These are phyloP conservation scores for Penicillium brevicompactum DNA, from an alignment of 2,329 filamentous ascomycete species.

Conservation along the genomic window DNA sequence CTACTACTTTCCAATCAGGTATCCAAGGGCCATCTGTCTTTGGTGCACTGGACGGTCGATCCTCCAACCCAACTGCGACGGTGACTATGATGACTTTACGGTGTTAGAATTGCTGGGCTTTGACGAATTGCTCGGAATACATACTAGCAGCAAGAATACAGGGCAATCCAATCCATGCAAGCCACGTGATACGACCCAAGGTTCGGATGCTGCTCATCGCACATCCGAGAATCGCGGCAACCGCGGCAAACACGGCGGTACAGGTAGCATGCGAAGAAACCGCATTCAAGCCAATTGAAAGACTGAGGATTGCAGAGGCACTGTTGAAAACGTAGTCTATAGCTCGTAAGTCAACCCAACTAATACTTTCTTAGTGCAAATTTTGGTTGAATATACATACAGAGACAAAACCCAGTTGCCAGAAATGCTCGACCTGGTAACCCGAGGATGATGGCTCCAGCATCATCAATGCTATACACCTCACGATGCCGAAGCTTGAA, in stretches of 20 bases:
- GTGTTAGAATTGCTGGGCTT: background rate
- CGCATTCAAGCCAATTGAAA: conserved; percentile 45
- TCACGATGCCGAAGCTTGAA: conserved; percentile 59
- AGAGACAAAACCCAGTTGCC: conserved; percentile 41
- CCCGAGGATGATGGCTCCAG: conserved; percentile 57
- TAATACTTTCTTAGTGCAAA: background rate
- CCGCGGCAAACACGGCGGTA: conserved; percentile 27
- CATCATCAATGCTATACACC: conserved; percentile 62
- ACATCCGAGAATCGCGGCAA: conserved; percentile 23
- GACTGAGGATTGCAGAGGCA: conserved; percentile 47
- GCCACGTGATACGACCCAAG: conserved; percentile 34
- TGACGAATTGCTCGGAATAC: background rate
- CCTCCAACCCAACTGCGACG: conserved; percentile 34
- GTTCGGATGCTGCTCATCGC: conserved; percentile 36
- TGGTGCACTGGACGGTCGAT: conserved; percentile 37
- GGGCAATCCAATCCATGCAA: conserved; percentile 35
- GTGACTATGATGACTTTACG: conserved; percentile 26
- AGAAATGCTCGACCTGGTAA: conserved; percentile 47
- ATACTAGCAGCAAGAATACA: conserved; percentile 20
- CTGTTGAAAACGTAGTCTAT: conserved; percentile 38
- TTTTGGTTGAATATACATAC: background rate
- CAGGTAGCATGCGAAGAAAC: conserved; percentile 38
- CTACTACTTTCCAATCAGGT: conserved; percentile 30
- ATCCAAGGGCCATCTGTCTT: conserved; percentile 25
- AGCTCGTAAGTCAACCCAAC: background rate